Base-by-base conservation (phyloP, 352 stramenopile species). In the Aphanomyces invadans region DNA sequence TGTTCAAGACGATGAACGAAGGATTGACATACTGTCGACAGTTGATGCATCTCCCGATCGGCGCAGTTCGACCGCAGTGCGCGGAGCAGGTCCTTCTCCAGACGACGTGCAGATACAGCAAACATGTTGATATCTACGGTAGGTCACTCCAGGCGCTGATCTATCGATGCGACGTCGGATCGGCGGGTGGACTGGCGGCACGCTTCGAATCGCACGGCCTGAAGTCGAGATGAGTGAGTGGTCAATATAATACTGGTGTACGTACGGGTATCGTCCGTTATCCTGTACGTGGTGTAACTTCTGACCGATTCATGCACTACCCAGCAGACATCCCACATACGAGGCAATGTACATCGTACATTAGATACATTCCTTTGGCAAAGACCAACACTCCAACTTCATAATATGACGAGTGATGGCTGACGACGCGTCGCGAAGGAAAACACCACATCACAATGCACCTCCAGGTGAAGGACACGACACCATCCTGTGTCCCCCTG, bases 11-110 rank as follows among this genome's bases (percentile, higher is more conserved):
- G n/a, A n/a, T 3, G 21, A 26, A 60, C 29, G n/a, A 3, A 61
- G 31, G n/a, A 23, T 31, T 29, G 46, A 54, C 26, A 62, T 32
- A 93, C 84, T 79, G 90, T 81, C 51, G 89, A 79, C 69, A 93
- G 59, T 32, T 85, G 70, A 31, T 93, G 82, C 62, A 91, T 72
- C 60, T 80, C 80, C n/a, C 80, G 81, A 38, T 76, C 62, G 21
- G 73, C 74, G 53, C 56, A 76, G 57, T 82, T 76, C 48, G 89
- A 81, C 63, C 76, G 77, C 70, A 89, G 63, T 61, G 77, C 71
- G 29, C 72, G 71, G 42, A 76, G 57, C 49, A 76, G 74, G 65
- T 91, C 79, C 44, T 76, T 79, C 56, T 79, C 80, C 65, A 93
- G 71, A 33, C 80, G 80, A 62, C 85, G 77, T 67, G 82, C 86